These are phyloP conservation scores for Warburgia ugandensis DNA, from an alignment of 164 flowering plant species.

Conservation along the genomic window DNA sequence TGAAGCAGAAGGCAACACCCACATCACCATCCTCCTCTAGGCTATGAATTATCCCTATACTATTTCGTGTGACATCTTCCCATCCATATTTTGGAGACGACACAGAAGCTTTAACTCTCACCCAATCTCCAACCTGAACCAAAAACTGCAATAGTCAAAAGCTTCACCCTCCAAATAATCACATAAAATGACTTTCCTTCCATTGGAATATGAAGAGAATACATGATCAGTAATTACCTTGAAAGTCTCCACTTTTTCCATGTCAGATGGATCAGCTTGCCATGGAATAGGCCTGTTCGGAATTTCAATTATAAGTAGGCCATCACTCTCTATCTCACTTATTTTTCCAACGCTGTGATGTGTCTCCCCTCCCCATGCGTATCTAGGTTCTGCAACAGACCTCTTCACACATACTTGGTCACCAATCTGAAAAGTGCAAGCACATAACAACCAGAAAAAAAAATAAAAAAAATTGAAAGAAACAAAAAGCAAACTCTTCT, in stretches of 20 bases:
- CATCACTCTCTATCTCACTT: conserved; percentile 86
- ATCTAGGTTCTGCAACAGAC: conserved; percentile 96
- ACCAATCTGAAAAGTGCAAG: conserved; percentile 53
- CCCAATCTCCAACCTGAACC: conserved; percentile 94
- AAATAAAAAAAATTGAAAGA: background rate
- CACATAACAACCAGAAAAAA: background rate
- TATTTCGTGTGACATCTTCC: conserved; percentile 84
- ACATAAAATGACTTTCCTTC: no score
- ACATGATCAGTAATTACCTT: conserved; percentile 42
- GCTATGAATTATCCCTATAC: conserved; percentile 88
- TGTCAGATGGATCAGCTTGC: conserved; percentile 99
- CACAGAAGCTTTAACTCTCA: conserved; percentile 85
- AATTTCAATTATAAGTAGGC: conserved; percentile 85
- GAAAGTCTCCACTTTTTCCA: conserved; percentile 96
- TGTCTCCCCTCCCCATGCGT: conserved; percentile 99
- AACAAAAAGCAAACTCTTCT: background rate
- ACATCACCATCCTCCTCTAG: conserved; percentile 97
- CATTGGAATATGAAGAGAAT: no score
- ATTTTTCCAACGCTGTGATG: conserved; percentile 95
- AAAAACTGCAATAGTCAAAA: background rate
- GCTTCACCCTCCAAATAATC: no score
- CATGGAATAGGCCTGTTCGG: conserved; percentile 87
- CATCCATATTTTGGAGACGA: conserved; percentile 97
- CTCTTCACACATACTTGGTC: conserved; percentile 94
- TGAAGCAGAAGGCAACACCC: conserved; percentile 92